phyloP scores from a whole-genome alignment of 129 eudicot species.

The Oenanthe sinensis region DNA sequence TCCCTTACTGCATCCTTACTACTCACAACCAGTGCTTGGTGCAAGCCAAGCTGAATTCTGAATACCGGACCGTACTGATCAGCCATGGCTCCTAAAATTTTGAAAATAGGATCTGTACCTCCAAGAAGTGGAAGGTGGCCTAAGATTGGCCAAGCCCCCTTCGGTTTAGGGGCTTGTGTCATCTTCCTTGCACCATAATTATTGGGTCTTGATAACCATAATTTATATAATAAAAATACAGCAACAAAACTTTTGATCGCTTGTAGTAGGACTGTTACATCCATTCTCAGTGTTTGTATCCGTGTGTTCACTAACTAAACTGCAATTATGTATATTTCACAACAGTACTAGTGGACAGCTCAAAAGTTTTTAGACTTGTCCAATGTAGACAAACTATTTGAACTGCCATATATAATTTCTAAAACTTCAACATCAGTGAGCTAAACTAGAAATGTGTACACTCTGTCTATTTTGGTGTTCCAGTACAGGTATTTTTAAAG shows the following conservation, averaged over 20 bases:
- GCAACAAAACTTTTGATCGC: background rate
- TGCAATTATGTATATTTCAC: background rate
- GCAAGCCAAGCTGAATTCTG: conserved; percentile 25
- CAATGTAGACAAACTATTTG: background rate
- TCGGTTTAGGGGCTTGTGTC: background rate
- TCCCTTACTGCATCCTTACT: conserved; percentile 15
- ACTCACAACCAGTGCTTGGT: conserved; percentile 22
- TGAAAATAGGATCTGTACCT: no score
- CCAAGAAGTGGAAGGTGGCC: no score
- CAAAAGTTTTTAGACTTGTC: conserved; percentile 4
- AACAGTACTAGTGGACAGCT: no score
- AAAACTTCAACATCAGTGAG: no score
- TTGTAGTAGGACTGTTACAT: background rate
- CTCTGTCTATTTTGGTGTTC: no score
- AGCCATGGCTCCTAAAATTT: no score
- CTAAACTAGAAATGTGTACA: no score
- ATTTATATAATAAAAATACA: background rate
- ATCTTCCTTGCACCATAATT: background rate
- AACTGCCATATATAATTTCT: background rate
- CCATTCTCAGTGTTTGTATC: background rate
- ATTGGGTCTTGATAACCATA: background rate
- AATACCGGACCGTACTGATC: no score
- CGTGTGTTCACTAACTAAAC: no score
- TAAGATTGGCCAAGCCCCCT: conserved; percentile 3
- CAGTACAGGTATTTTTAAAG: no score